These are phyloP conservation scores for Raddia guianensis DNA, from an alignment of 176 grass and related monocot species.

Conservation along the genomic window DNA sequence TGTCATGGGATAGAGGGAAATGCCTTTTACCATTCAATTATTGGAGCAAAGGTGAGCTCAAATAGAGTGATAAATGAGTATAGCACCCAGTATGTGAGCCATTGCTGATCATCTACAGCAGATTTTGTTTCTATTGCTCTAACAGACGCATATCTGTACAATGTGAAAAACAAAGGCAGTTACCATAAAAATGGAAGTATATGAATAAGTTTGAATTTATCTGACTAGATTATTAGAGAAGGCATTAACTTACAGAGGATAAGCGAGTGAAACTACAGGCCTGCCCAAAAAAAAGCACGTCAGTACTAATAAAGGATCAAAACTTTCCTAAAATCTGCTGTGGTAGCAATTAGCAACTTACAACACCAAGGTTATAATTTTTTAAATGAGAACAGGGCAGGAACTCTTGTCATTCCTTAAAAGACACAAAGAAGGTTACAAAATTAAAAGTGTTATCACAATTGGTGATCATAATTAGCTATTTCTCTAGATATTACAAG, in stretches of 20 bases:
- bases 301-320: slow-evolving; percentile 26
- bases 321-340: not conserved
- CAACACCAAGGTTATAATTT: not conserved
- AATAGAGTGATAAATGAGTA: slow-evolving; percentile 98
- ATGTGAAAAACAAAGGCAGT: slow-evolving; percentile 9
- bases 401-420: not conserved
- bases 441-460: not conserved
- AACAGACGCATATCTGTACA: slow-evolving; percentile 89
- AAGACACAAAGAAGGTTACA: not conserved
- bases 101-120: slow-evolving; percentile 87
- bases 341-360: not conserved
- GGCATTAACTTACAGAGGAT: slow-evolving; percentile 83
- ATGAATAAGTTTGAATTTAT: not conserved
- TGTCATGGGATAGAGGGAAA: not conserved
- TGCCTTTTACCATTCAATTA: slow-evolving; percentile 81
- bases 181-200: slow-evolving; percentile 11
- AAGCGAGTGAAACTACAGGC: slow-evolving; percentile 84
- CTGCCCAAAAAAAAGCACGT: slow-evolving; percentile 53
- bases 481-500: slow-evolving; percentile 9
- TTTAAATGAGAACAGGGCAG: too few species aligned
- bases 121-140: slow-evolving; percentile 99
- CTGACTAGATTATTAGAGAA: slow-evolving; percentile 3
- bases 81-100: slow-evolving; percentile 99
- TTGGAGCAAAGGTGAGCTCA: slow-evolving; percentile 82
- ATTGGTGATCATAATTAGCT: not conserved